Evolutionary conservation across 208 protist genomes (phyloP).

Genomic region (Acanthamoeba royreba): DNA sequence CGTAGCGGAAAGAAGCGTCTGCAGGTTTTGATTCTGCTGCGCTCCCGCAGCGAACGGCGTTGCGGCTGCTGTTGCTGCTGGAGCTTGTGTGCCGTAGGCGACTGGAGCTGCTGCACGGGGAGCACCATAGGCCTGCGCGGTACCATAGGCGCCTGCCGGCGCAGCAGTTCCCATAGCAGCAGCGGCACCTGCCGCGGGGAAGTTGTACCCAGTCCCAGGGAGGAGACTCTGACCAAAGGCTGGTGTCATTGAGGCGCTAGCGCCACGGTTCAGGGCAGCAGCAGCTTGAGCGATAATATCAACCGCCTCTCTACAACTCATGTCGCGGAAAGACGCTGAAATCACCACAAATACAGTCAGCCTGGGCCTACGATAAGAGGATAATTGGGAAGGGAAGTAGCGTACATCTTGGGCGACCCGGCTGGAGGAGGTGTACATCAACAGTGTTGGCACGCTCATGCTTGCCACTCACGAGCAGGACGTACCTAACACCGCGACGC

Average conservation of each 20-base stretch:
- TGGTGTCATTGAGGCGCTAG: not conserved
- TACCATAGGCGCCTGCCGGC: not conserved
- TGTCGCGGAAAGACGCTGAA: not conserved
- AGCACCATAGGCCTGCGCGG: too few relatives aligned
- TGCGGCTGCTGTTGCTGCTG: not conserved
- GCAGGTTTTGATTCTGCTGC: too few relatives aligned
- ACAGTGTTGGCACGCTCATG: constrained; percentile 16
- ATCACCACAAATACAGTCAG: not conserved
- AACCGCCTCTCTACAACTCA: constrained; percentile 48
- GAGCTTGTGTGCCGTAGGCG: not conserved
- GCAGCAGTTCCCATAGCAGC: too few relatives aligned
- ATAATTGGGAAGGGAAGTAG: not conserved
- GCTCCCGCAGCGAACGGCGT: not conserved
- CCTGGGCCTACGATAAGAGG: not conserved
- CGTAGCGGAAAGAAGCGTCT: too few relatives aligned
- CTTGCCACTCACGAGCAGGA: constrained; percentile 26
- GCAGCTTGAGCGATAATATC: constrained; percentile 30
- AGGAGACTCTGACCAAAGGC: not conserved
- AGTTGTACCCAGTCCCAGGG: not conserved
- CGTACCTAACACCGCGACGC: constrained; percentile 4
- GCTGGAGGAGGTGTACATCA: not conserved
- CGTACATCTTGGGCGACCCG: not conserved
- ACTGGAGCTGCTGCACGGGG: not conserved
- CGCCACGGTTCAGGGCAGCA: not conserved
- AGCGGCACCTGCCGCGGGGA: not conserved